Percentiles rank a stretch among this genome's conserved stretches.
phyloP scores from a whole-genome alignment of 345 rosid species.

The Salix arbutifolia region DNA sequence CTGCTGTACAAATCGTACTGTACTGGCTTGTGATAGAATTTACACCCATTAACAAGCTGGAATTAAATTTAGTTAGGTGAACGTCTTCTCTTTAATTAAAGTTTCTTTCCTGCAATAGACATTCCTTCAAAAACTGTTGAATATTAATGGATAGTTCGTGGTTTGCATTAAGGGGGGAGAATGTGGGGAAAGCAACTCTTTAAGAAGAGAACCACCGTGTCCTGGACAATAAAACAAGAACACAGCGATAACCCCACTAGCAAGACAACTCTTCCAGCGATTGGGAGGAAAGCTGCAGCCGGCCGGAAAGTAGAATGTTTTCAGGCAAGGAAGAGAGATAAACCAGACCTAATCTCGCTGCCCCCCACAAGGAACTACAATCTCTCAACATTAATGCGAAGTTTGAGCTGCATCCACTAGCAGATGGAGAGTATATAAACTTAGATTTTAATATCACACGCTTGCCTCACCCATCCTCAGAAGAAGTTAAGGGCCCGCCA shows the following conservation, averaged over 20 bases:
- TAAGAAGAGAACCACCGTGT: background rate
- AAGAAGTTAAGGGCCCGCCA: conserved; percentile 10
- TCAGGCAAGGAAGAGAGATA: conserved; percentile 13
- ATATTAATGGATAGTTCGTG: background rate
- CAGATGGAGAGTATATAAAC: background rate
- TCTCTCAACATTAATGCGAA: conserved; percentile 14
- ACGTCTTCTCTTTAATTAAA: background rate
- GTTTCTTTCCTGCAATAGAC: background rate
- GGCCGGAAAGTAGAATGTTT: conserved; percentile 27
- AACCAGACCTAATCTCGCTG: conserved; percentile 22
- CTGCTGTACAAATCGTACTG: background rate
- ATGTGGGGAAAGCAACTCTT: conserved; percentile 39
- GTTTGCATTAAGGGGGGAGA: conserved; percentile 30
- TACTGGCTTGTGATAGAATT: background rate
- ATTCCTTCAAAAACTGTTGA: conserved; percentile 9
- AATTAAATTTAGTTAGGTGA: background rate
- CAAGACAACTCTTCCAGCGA: background rate
- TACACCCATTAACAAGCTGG: background rate
- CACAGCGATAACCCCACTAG: conserved; percentile 22
- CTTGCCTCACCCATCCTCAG: conserved; percentile 2
- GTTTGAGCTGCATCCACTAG: conserved; percentile 14
- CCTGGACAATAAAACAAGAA: background rate
- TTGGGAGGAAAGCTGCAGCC: conserved; percentile 2
- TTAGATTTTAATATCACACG: conserved; percentile 1
- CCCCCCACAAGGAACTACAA: conserved; percentile 29